phyloP scores from a whole-genome alignment of 2,329 filamentous ascomycete species.

The Graphium sp. region DNA sequence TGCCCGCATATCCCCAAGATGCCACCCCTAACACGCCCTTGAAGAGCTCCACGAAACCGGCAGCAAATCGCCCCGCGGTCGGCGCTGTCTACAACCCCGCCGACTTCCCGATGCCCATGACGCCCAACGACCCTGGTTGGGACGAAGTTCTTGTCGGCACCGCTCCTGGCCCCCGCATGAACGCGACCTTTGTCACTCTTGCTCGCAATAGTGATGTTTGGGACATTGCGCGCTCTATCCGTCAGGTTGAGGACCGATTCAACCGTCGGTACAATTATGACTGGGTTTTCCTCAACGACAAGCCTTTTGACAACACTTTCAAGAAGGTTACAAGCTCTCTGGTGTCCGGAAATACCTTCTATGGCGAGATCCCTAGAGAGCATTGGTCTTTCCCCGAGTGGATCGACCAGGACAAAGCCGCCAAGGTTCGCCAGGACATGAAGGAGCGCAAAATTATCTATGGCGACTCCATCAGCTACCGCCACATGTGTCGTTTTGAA shows the following conservation, averaged over 20 bases:
- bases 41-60: slow-evolving; percentile 5
- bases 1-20: slow-evolving; percentile 8
- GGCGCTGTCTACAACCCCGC: slow-evolving; percentile 17
- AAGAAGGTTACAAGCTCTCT: slow-evolving; percentile 80
- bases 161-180: slow-evolving; percentile 60
- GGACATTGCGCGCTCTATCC: slow-evolving; percentile 93
- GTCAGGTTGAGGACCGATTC: slow-evolving; percentile 94
- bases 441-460: slow-evolving; percentile 91
- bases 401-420: slow-evolving; percentile 90
- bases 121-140: slow-evolving; percentile 34
- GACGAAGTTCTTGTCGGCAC: slow-evolving; percentile 28
- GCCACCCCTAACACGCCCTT: slow-evolving; percentile 4
- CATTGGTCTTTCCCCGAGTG: slow-evolving; percentile 96
- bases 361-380: slow-evolving; percentile 75
- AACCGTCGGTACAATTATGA: slow-evolving; percentile 95
- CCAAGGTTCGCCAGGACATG: slow-evolving; percentile 88
- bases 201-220: slow-evolving; percentile 87
- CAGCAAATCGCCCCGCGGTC: slow-evolving; percentile 10
- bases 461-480: slow-evolving; percentile 89
- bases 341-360: slow-evolving; percentile 84
- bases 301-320: slow-evolving; percentile 84
- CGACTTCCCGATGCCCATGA: slow-evolving; percentile 32
- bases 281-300: slow-evolving; percentile 97
- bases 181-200: slow-evolving; percentile 93
- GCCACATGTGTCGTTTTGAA: slow-evolving; percentile 99